Percentiles rank a stretch among this genome's conserved stretches.
These are phyloP conservation scores for Euphorbia celastroides DNA, from an alignment of 441 rosid species.

Conservation along the genomic window DNA sequence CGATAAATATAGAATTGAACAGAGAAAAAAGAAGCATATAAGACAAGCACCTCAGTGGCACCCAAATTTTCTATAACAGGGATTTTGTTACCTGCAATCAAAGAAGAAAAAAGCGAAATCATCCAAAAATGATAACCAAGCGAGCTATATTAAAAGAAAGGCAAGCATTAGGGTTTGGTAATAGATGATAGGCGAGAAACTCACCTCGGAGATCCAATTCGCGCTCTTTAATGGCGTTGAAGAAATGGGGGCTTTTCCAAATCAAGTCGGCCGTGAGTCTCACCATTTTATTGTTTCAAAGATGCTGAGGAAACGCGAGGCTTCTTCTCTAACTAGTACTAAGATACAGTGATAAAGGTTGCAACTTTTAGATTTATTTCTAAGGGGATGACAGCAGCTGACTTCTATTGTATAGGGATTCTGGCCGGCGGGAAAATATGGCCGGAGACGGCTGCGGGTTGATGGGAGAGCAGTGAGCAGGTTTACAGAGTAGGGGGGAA, in stretches of 20 bases:
- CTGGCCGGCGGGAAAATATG: neutral
- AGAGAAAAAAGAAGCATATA: neutral
- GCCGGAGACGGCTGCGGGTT: neutral
- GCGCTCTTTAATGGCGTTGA: constrained; percentile 92
- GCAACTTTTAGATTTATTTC: neutral
- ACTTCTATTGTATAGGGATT: neutral
- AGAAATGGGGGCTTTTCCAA: constrained; percentile 96
- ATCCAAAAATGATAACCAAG: neutral
- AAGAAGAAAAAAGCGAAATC: neutral
- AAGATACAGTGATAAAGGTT: neutral
- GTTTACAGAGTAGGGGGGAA: neutral
- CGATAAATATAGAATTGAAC: neutral
- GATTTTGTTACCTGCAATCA: constrained; percentile 71
- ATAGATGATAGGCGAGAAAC: neutral
- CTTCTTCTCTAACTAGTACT: neutral
- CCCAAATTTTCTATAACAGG: constrained; percentile 96
- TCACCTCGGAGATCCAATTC: constrained; percentile 94
- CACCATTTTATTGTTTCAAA: constrained; percentile 49
- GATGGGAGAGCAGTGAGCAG: neutral
- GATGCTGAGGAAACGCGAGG: neutral
- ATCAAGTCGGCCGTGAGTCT: constrained; percentile 92
- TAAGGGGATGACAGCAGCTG: neutral
- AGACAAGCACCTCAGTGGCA: constrained; percentile 74
- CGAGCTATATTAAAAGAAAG: neutral
- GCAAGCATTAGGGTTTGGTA: constrained; percentile 6